phyloP scores from a whole-genome alignment of 1,139 yeast species.

The Scheffersomyces lignicola region DNA sequence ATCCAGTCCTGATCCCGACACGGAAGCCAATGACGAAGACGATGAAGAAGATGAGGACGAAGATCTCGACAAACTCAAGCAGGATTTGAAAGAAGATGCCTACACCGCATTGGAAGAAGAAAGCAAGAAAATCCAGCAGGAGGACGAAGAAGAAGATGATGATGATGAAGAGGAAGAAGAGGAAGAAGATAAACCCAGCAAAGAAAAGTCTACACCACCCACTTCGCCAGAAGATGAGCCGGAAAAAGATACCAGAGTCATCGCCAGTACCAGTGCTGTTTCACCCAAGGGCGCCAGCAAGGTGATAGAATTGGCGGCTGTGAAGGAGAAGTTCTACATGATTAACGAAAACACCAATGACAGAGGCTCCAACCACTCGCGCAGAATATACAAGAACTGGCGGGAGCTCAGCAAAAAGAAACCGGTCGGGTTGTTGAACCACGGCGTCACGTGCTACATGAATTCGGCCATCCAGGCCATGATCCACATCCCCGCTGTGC shows the following conservation, averaged over 20 bases:
- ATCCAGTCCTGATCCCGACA: conserved; percentile 14
- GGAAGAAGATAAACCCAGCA: conserved; percentile 15
- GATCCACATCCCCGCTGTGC: conserved; percentile 87
- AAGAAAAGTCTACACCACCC: conserved; percentile 38
- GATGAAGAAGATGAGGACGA: conserved; percentile 23
- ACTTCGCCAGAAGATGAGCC: conserved; percentile 42
- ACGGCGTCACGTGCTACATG: conserved; percentile 96
- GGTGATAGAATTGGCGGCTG: neutral
- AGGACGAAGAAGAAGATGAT: conserved; percentile 15
- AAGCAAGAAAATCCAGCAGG: conserved; percentile 7
- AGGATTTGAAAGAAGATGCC: conserved; percentile 34
- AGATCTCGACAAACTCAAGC: conserved; percentile 31
- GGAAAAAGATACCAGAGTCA: conserved; percentile 3
- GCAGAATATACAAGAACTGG: conserved; percentile 63
- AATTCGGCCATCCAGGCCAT: conserved; percentile 92
- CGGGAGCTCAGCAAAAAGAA: conserved; percentile 39
- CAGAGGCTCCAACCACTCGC: conserved; percentile 59
- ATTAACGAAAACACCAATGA: conserved; percentile 54
- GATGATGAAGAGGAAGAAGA: conserved; percentile 19
- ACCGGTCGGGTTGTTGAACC: conserved; percentile 82
- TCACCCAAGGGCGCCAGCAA: conserved; percentile 8
- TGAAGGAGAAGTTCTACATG: conserved; percentile 33
- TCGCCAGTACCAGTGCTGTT: conserved; percentile 4
- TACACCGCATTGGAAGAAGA: conserved; percentile 29
- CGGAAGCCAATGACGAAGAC: conserved; percentile 20